Evolutionary conservation across 768 basidiomycete genomes (phyloP), one percentile per base, ranked within the genome.

Genomic region (Mycena metata): DNA sequence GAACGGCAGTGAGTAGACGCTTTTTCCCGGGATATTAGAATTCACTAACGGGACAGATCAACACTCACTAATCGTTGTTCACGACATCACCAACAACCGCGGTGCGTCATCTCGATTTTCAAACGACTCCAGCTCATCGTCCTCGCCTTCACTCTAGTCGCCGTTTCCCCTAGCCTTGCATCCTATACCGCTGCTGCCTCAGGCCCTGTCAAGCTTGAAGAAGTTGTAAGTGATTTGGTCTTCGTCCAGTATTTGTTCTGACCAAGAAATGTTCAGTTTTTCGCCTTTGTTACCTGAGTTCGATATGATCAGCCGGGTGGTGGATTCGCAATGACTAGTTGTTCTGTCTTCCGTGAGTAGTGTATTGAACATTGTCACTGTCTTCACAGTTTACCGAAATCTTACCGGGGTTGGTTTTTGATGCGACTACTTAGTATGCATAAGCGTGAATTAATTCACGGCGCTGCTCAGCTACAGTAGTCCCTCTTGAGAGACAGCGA

Each of bases 71-170:
- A 60, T n/a, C 30, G n/a, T 46, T 23, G n/a, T 60, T 60, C 58
- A 60, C 46, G 58, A 60, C 36, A 60, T 47, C 43, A 60, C 58
- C 58, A 60, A 60, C 46, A 60, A 60, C 23, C 58, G 58, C 26
- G 26, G 58, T 60, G 46, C 17, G 58, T 60, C 58, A 15, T 60
- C 46, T 21, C 19, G 33, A 46, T 47, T 60, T 42, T 24, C 21
- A 43, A 57, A n/a, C 23, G 39, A 57, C 41, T 57, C 15, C 55
- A 10, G 2, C 39, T 39, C 11, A 39, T 10, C 21, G 24, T 43
- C 45, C 56, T 43, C 39, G 11, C 39, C 15, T 39, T 10, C 10
- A 39, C 15, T 4, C 42, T 24, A 58, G 56, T 58, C 42, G 56
- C 56, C 17, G 56, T 30, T 19, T 58, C 56, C 42, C 56, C 56